Base-by-base conservation (phyloP, 106 monocot species). In the Allium sativum region DNA sequence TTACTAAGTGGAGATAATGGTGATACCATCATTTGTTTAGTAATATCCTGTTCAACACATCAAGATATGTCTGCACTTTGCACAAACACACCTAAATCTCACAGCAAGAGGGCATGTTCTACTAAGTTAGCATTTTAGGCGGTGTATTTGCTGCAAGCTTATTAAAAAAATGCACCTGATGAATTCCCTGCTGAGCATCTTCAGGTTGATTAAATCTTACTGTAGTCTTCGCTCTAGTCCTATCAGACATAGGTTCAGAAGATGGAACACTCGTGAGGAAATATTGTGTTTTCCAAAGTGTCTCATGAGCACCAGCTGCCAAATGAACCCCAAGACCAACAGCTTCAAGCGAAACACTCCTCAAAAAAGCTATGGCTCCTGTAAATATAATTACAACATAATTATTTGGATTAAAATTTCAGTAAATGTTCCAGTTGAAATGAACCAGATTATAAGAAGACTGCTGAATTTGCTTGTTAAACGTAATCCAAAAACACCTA, bases 291-390 rank as follows among this genome's bases (percentile, higher is more conserved):
- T 98, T 81, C 22, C 87, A 73, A 18, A 98, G 58, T 45, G 88
- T 71, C 53, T 98, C 96, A 78, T 98, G 96, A 44, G 84, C 90
- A 42, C 96, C 96, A 51, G 84, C 91, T 56, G 91, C 87, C 75
- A 98, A 74, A 80, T 98, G 96, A 53, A 98, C 79, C 7, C 96
- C 96, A 19, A 98, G 73, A 10, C 84, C 96, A 70, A 91, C 84
- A 60, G 96, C 96, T 84, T 98, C 96, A 69, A 98, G 76, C 20
- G 96, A 84, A 53, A 98, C 60, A 51, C 87, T 98, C 68, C 73
- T 84, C 56, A 91, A 67, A 76, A 98, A 98, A 59, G 96, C 78
- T 45, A 88, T 67, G 44, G 96, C 96, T 48, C 96, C 96, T 98
- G 70, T 40, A 58, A 73, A 74, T 9, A 60, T 5, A 64, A 31